Evolutionary conservation across 2,329 filamentous ascomycete species (phyloP).

Genomic region (Didymellaceae sp.): DNA sequence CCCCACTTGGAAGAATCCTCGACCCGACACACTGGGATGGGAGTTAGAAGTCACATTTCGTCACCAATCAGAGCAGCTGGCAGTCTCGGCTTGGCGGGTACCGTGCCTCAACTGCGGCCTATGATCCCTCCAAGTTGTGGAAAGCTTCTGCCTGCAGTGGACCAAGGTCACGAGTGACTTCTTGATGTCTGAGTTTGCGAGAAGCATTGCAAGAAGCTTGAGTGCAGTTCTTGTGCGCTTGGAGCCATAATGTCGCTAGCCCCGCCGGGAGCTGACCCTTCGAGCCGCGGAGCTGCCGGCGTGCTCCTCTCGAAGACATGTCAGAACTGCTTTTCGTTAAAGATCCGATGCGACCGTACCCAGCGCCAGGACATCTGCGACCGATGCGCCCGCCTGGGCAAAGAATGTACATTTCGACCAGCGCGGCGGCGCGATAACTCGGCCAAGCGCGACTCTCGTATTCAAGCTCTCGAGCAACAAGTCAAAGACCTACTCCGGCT

Average conservation of each 20-base stretch:
- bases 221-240: slow-evolving; percentile 6
- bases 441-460: slow-evolving; percentile 47
- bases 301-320: slow-evolving; percentile 40
- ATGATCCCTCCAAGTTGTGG: slow-evolving; percentile 3
- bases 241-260: slow-evolving; percentile 22
- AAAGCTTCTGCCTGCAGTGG: slow-evolving; percentile 5
- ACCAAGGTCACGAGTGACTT: slow-evolving; percentile 9
- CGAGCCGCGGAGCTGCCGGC: slow-evolving; percentile 17
- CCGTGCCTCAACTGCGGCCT: slow-evolving; percentile 9
- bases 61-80: slow-evolving; percentile 13
- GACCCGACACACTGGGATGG: slow-evolving; percentile 7
- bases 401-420: slow-evolving; percentile 47
- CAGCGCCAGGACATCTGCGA: slow-evolving; percentile 38
- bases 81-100: slow-evolving; percentile 8
- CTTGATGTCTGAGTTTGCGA: slow-evolving; percentile 1
- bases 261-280: slow-evolving; percentile 16
- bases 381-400: slow-evolving; percentile 46
- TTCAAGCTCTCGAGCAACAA: slow-evolving; percentile 48
- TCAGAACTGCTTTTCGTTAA: slow-evolving; percentile 42
- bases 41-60: slow-evolving; percentile 7
- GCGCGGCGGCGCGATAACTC: slow-evolving; percentile 47
- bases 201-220: not conserved
- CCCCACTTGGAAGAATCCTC: not conserved
- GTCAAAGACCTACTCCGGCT: slow-evolving; percentile 38
- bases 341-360: slow-evolving; percentile 42